Evolutionary conservation across 345 rosid genomes (phyloP).

Genomic region (Eucalyptus pumila): DNA sequence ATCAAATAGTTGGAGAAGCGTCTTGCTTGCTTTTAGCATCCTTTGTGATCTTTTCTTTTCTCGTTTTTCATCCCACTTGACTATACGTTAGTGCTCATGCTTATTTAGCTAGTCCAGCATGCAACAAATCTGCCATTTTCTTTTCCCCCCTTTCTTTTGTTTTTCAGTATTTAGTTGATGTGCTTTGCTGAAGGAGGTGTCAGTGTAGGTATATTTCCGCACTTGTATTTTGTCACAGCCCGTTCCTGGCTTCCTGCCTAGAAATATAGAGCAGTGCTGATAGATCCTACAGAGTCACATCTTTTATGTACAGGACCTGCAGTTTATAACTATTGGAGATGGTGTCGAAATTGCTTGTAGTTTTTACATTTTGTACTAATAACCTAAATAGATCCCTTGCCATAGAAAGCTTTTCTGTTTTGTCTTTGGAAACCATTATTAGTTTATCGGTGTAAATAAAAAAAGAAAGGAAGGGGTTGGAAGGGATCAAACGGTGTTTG

Average conservation of each 20-base stretch:
- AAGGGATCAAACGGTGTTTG: too few species aligned
- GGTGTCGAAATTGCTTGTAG: background rate
- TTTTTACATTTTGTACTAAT: too few species aligned
- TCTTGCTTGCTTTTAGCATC: too few species aligned
- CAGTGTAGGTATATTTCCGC: background rate
- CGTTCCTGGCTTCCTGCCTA: background rate
- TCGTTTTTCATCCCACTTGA: background rate
- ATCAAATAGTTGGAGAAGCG: too few species aligned
- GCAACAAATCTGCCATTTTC: background rate
- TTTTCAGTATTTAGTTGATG: background rate
- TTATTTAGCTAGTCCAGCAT: background rate
- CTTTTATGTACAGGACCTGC: background rate
- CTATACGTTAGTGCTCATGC: background rate
- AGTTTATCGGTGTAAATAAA: too few species aligned
- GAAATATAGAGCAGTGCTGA: background rate
- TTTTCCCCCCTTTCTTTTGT: background rate
- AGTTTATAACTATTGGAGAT: background rate
- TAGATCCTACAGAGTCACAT: background rate
- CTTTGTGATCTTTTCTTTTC: background rate
- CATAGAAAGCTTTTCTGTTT: too few species aligned
- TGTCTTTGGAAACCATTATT: background rate
- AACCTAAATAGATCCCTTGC: background rate
- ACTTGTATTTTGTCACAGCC: background rate
- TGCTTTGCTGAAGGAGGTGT: background rate
- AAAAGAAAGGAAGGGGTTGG: too few species aligned